Evolutionary conservation across 768 basidiomycete genomes (phyloP), one percentile per base, ranked within the genome.

Genomic region (Xanthoconium stramineum): DNA sequence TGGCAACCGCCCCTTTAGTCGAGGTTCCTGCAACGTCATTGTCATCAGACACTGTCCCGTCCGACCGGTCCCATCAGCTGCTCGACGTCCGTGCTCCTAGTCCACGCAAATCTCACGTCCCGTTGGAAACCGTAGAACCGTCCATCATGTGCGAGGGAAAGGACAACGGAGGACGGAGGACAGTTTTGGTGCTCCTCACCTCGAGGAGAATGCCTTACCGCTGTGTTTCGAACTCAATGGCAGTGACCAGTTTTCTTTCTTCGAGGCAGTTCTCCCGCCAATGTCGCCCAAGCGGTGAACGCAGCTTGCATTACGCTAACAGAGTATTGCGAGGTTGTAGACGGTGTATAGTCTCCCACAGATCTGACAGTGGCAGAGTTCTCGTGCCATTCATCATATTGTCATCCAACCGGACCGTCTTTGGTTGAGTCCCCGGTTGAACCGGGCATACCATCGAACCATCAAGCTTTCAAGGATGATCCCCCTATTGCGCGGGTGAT

Each of bases 181-280:
- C 3, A n/a, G 20, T 14, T 6, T n/a, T 1, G 14, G 19, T 24
- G 15, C 15, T 6, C 24, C 43, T 28, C 13, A 4, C 14, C 6
- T 45, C 28, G 30, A 32, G n/a, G 45, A 32, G n/a, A 11, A 32
- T 8, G 9, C 44, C 10, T 30, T 45, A 15, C 15, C 29, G 13
- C 44, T 30, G 29, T 30, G 30, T 12, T 20, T 60, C 32, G 58
- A 60, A 20, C 36, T 24, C 1, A 48, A 83, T 44, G 79, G 84
- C 46, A 76, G 82, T 2, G 85, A 86, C 1, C 80, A 83, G 65
- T 73, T 78, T 8, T 83, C 82, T 58, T 8, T 53, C 14, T 14
- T 53, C 50, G 17, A 46, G 17, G 43, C 37, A 10, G n/a, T 32
- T 33, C 15, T 30, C 9, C 17, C 10, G 0, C 43, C 48, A 15